A percentile compares a stretch with the other conserved stretches of the same genome.
Conservation (phyloP, 2,329 filamentous ascomycete species). For the Talaromyces funiculosus region DNA sequence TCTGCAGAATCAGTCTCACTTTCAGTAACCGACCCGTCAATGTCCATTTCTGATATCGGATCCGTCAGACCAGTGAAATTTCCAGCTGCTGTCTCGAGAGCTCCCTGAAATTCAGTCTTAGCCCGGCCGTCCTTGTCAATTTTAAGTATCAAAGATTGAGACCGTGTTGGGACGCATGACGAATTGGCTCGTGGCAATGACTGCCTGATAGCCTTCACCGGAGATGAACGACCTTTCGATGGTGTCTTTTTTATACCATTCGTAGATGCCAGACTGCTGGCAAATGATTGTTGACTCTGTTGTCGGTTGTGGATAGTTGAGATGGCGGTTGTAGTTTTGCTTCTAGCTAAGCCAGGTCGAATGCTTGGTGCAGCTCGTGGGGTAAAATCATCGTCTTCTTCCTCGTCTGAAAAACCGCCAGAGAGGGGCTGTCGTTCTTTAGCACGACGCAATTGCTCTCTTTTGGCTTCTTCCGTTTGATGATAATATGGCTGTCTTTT, state of each 20-base stretch:
- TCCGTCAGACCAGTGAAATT: constrained; percentile 30
- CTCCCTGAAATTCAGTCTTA: constrained; percentile 40
- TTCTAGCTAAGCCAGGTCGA: constrained; percentile 36
- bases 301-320: constrained; percentile 24
- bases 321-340: constrained; percentile 36
- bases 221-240: constrained; percentile 40
- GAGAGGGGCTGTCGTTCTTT: constrained; percentile 25
- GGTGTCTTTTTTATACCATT: constrained; percentile 37
- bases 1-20: constrained; percentile 39
- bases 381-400: constrained; percentile 31
- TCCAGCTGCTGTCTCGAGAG: constrained; percentile 19
- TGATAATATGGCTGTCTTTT: constrained; percentile 44
- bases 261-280: constrained; percentile 29
- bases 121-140: constrained; percentile 46
- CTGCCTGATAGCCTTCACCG: constrained; percentile 33
- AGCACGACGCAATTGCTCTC: constrained; percentile 35
- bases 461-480: constrained; percentile 44
- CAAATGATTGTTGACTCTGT: constrained; percentile 23
- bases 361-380: constrained; percentile 25
- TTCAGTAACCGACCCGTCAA: constrained; percentile 40
- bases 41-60: constrained; percentile 32
- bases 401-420: constrained; percentile 23
- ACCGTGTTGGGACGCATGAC: constrained; percentile 27
- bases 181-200: constrained; percentile 30
- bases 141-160: constrained; percentile 41